A percentile compares a stretch with the other conserved stretches of the same genome.
Conservation (phyloP, 345 rosid genomes). For the Bruguiera sexangula region DNA sequence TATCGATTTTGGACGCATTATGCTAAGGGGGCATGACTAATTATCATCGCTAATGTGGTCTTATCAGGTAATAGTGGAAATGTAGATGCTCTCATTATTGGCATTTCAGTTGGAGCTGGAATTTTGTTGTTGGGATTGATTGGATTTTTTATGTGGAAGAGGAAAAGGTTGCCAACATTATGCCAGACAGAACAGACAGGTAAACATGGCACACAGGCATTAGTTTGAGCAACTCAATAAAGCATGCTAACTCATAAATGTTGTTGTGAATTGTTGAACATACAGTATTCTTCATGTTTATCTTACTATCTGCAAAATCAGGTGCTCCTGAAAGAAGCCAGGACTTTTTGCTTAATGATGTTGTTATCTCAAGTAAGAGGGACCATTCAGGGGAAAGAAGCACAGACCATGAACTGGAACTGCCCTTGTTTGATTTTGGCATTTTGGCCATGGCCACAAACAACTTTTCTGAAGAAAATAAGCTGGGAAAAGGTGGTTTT, state of each 20-base stretch:
- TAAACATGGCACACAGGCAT: conserved; percentile 7
- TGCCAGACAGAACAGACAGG: conserved; percentile 31
- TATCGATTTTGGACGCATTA: neutral
- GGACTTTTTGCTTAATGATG: conserved; percentile 56
- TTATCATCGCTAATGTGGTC: neutral
- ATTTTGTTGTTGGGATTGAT: conserved; percentile 39
- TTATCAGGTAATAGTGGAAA: conserved; percentile 41
- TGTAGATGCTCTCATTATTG: conserved; percentile 29
- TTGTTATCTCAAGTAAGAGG: conserved; percentile 56
- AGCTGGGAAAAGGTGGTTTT: conserved; percentile 70
- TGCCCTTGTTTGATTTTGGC: conserved; percentile 51
- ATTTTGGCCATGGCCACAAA: conserved; percentile 42
- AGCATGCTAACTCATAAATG: neutral
- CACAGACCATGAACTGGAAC: conserved; percentile 42
- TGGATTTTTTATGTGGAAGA: conserved; percentile 45
- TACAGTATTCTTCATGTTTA: neutral
- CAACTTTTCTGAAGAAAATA: conserved; percentile 45
- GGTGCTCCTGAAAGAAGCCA: conserved; percentile 57
- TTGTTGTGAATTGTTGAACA: too few relatives aligned
- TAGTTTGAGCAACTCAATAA: neutral
- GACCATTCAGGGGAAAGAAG: conserved; percentile 39
- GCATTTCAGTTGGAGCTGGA: conserved; percentile 42
- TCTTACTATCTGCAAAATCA: conserved; percentile 12
- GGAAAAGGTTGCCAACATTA: conserved; percentile 28
- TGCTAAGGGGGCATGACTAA: neutral